phyloP scores from a whole-genome alignment of 2,329 filamentous ascomycete genomes.

The Tolypocladium cylindrosporum region DNA sequence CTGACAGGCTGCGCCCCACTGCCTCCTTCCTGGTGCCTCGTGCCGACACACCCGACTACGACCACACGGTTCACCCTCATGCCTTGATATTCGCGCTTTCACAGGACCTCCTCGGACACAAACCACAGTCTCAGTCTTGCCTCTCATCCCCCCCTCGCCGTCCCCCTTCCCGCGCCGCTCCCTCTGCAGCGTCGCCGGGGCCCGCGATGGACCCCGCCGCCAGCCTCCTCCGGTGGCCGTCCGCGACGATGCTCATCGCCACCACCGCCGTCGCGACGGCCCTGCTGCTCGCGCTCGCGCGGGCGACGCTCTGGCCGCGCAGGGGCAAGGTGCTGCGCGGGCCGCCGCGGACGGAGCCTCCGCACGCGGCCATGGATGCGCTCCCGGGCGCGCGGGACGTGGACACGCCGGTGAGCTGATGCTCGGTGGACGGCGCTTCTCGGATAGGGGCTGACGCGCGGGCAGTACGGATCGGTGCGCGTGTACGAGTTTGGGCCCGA shows the following conservation, averaged over 20 bases:
- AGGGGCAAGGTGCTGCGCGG: constrained; percentile 29
- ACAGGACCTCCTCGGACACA: neutral
- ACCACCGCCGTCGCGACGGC: constrained; percentile 32
- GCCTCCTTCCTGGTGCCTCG: neutral
- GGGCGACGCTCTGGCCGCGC: constrained; percentile 28
- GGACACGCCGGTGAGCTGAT: constrained; percentile 44
- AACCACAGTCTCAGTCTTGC: neutral
- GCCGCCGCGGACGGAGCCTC: constrained; percentile 32
- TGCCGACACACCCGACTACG: neutral
- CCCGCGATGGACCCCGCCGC: constrained; percentile 18
- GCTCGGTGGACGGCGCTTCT: too few species aligned
- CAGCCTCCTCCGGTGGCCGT: constrained; percentile 9
- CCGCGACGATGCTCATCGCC: constrained; percentile 21
- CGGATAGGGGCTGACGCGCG: constrained; percentile 1
- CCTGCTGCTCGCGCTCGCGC: constrained; percentile 24
- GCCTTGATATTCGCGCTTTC: neutral
- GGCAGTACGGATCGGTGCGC: constrained; percentile 60
- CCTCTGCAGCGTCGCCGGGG: neutral
- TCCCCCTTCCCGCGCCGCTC: neutral
- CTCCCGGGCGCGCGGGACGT: constrained; percentile 69
- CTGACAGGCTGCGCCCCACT: neutral
- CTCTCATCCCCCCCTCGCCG: neutral
- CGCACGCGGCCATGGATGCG: constrained; percentile 40
- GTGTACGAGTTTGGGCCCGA: constrained; percentile 78
- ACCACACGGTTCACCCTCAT: neutral